Base-by-base conservation (phyloP, 805 yeast genomes). In the Candida schatavii region DNA sequence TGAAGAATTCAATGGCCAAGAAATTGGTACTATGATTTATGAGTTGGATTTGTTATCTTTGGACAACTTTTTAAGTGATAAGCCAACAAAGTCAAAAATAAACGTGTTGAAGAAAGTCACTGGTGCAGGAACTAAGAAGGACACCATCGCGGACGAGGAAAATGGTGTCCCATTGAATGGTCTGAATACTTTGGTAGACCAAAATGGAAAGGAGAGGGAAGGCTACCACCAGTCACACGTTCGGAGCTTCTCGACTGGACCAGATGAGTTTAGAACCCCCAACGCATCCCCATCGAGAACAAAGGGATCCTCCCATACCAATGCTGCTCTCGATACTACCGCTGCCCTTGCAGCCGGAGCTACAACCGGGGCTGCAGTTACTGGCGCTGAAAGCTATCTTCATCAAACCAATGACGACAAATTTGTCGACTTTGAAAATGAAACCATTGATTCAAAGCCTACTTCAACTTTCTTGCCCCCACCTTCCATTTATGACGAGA, bases 21-120 rank as follows among this genome's bases (percentile, higher is more conserved):
- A 61, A 35, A 44, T 55, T 21, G 87, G 84, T 39, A 80, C 81
- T 30, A 72, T 76, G 64, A 70, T 85, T 15, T 85, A 75, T 52
- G 78, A 80, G 27, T 72, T 87, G 42, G 91, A 88, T 49, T 64
- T 74, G 17, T 64, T 71, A 20, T 65, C 58, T 50, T 62, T 61
- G n/a, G 70, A 64, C 35, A 48, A 56, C 20, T 64, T 58, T 38
- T 59, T 66, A 49, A 45, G 51, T 20, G 46, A 44, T 11, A 27
- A 34, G 14, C 42, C 66, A 59, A 46, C 71, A 4, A 38, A 38
- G 22, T n/a, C 22, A 5, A 38, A 38, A 17, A 26, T 27, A 3
- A 15, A 18, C 14, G 35, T 38, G 5, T 18, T 38, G n/a, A 35
- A 25, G 28, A 35, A 35, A 13, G 18, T 15, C 5, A 15, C 21